These are phyloP conservation scores for Phytophthora pistaciae DNA, from an alignment of 352 stramenopile genomes.

Conservation along the genomic window DNA sequence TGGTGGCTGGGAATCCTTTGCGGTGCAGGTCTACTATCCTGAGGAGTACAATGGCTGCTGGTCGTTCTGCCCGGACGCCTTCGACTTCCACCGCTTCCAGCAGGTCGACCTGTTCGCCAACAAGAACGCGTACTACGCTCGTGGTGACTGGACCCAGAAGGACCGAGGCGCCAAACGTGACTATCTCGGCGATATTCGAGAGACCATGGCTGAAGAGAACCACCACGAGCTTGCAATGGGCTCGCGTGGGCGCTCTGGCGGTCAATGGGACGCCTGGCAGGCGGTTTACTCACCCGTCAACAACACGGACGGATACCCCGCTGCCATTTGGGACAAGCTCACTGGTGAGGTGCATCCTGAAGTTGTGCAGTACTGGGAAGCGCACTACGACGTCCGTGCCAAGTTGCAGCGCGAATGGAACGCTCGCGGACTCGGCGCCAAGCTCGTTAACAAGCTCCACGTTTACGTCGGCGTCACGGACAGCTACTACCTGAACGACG, in stretches of 20 bases:
- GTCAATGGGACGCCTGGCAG: conserved; percentile 83
- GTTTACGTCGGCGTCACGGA: conserved; percentile 80
- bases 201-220: conserved; percentile 84
- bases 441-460: conserved; percentile 82
- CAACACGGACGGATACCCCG: conserved; percentile 61
- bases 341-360: conserved; percentile 70
- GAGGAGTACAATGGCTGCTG: conserved; percentile 86
- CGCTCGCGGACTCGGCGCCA: conserved; percentile 48
- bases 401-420: conserved; percentile 81
- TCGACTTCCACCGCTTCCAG: conserved; percentile 82
- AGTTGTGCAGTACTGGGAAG: conserved; percentile 72
- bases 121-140: conserved; percentile 74
- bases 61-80: conserved; percentile 83
- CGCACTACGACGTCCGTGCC: conserved; percentile 70
- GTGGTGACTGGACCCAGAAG: conserved; percentile 79
- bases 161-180: conserved; percentile 65
- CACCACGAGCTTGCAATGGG: conserved; percentile 74
- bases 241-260: conserved; percentile 69
- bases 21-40: conserved; percentile 79
- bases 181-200: conserved; percentile 70
- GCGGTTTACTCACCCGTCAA: conserved; percentile 78
- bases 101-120: conserved; percentile 73
- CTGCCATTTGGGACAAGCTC: conserved; percentile 74
- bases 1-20: conserved; percentile 77
- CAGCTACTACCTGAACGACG: conserved; percentile 84